phyloP scores from a whole-genome alignment of 345 rosid species.

The Brassica cretica region DNA sequence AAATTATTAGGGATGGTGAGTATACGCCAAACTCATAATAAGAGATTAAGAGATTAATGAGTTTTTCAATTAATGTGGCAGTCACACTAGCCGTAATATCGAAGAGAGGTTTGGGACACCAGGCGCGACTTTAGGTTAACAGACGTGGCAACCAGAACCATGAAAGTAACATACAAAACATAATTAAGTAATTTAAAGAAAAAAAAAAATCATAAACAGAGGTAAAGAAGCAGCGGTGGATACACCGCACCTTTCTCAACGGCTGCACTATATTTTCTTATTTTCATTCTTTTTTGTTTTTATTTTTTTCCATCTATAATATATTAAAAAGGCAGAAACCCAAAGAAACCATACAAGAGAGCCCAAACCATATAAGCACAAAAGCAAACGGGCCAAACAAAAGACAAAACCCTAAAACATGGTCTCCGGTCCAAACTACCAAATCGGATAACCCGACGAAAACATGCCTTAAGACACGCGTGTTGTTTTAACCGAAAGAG shows the following conservation, averaged over 20 bases:
- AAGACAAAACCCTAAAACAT: too few species aligned
- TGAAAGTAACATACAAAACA: slow-evolving; percentile 31
- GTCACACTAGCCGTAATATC: slow-evolving; percentile 13
- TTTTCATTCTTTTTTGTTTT: background rate
- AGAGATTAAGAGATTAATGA: slow-evolving; percentile 7
- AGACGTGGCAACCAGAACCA: slow-evolving; percentile 37
- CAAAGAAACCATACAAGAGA: too few species aligned
- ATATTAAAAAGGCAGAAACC: too few species aligned
- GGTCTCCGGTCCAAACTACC: too few species aligned
- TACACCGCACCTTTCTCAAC: slow-evolving; percentile 42
- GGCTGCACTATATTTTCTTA: background rate
- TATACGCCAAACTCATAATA: slow-evolving; percentile 30
- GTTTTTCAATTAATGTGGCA: slow-evolving; percentile 10
- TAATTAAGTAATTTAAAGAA: background rate
- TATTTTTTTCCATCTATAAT: too few species aligned
- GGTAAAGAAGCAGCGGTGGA: slow-evolving; percentile 34
- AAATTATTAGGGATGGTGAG: slow-evolving; percentile 4
- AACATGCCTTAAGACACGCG: too few species aligned
- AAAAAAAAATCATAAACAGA: slow-evolving; percentile 7
- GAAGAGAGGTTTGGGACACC: slow-evolving; percentile 24
- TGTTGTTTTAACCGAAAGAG: too few species aligned
- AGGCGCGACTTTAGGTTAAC: background rate
- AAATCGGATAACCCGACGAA: too few species aligned
- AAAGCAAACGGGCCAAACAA: too few species aligned
- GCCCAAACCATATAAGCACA: too few species aligned